Base-by-base conservation (phyloP, 768 basidiomycete genomes). In the Guyanaporus albipodus region DNA sequence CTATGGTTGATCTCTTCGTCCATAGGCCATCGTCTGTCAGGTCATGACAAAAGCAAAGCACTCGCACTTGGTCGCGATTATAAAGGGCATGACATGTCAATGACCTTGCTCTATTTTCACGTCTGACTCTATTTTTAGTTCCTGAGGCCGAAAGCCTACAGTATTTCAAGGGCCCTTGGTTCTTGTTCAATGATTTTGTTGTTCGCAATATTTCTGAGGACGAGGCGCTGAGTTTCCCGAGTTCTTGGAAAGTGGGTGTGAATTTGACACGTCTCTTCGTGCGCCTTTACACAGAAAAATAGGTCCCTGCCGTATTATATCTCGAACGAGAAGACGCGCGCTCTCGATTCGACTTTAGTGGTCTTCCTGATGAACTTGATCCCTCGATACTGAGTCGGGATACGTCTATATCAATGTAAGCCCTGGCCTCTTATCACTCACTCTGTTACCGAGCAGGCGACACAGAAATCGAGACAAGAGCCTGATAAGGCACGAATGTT, bases 121-220 rank as follows among this genome's bases (percentile, higher is more conserved):
- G 3, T 37, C 31, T 39, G 14, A 50, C 44, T 34, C 42, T 33
- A 26, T 19, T 23, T 11, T 4, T 52, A 91, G 89, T 93, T 31
- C 88, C 88, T 0, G 82, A 85, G 46, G 78, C 78, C 1, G 82
- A 84, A 58, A 64, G 59, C 8, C 59, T 70, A 10, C 46, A 60
- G 1, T 67, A 72, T 42, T 54, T 54, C 17, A 58, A 54, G 19
- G 82, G 80, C 44, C 79, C 82, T 2, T 99, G 96, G 96, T 86
- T 86, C 58, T 66, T 98, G 44, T 98, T 98, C 80, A 99, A 99
- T 60, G 96, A 99, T 60, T 99, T 99, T 60, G 75, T 83, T 2
- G 96, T 99, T 11, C 74, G 75, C 38, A 88, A 89, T 46, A 80
- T 97, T 24, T 72, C 85, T 2, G 88, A 95, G 66, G 77, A 83